Base-by-base conservation (phyloP, 2,329 filamentous ascomycete species). In the Verticillium longisporum region DNA sequence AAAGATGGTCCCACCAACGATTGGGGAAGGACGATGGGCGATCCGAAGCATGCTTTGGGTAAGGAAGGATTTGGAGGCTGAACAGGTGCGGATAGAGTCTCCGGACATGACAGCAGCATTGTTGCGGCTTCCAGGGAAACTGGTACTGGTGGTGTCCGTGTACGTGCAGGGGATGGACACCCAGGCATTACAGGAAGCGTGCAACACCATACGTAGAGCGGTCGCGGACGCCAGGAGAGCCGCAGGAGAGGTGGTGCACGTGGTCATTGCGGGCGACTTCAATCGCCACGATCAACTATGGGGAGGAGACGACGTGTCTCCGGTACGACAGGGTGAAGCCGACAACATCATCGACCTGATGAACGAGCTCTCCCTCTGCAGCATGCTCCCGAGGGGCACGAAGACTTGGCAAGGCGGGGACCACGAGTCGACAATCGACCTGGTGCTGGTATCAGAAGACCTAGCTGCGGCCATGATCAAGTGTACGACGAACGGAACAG, bases 341-440 rank as follows among this genome's bases (percentile, higher is more conserved):
- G 18, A 21, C 18, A 21, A 21, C 18, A 21, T 21, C 18, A 21
- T 21, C 18, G 18, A 21, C 18, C 18, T 21, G 18, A 21, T 21
- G 18, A 21, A 21, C 18, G 18, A 21, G 18, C 18, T 21, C 18
- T 21, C 18, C 18, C 18, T 21, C 18, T 21, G 18, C 18, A 21
- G 72, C 65, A 61, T 76, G 34, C 71, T 76, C 21, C 53, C 53
- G 53, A 11, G 53, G 10, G 53, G 53, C 60, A 75, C 67, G 34
- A 75, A 75, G 62, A 75, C 66, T 63, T 75, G 64, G 72, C 59
- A 73, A 18, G 61, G 66, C 11, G 58, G 66, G 14, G 63, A 65
- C 6, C 33, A 56, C 9, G 62, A 66, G 34, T 65, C 63, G 4
- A 72, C 63, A 3, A 70, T 73, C 41, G 63, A 72, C 61, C 57